Conservation (phyloP, 768 basidiomycete genomes). For the Leccinum truebloodii region DNA sequence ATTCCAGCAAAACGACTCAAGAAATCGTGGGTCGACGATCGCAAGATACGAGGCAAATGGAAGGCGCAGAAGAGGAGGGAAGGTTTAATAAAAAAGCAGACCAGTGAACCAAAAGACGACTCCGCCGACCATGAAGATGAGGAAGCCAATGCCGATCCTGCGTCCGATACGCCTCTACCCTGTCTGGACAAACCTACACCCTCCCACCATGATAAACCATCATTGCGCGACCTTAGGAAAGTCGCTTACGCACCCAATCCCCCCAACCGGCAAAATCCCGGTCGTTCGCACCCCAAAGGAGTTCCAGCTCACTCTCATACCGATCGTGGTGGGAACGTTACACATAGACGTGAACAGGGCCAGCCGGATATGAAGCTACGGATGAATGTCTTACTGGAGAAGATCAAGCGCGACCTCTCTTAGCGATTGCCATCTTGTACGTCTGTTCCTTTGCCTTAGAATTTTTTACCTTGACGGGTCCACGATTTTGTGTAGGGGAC, state of each 20-base stretch:
- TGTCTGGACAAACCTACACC: conserved; percentile 7
- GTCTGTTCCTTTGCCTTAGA: conserved; percentile 1
- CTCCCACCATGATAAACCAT: conserved; percentile 18
- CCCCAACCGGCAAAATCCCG: conserved; percentile 58
- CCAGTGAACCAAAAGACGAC: conserved; percentile 3
- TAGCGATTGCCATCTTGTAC: conserved; percentile 25
- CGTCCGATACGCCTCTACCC: conserved; percentile 1
- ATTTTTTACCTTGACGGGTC: conserved; percentile 1
- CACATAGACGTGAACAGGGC: conserved; percentile 32
- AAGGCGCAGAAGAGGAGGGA: conserved; percentile 64
- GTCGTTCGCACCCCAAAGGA: conserved; percentile 37
- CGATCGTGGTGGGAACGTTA: conserved; percentile 33
- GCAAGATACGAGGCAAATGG: conserved; percentile 80
- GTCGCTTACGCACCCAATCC: conserved; percentile 62
- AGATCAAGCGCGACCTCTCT: conserved; percentile 66
- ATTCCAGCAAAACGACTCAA: conserved; percentile 76
- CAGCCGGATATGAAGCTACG: conserved; percentile 83
- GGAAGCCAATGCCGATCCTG: background rate
- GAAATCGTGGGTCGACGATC: conserved; percentile 73
- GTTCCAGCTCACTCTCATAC: conserved; percentile 10
- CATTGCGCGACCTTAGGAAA: conserved; percentile 60
- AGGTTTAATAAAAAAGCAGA: conserved; percentile 28
- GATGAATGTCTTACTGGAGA: conserved; percentile 85
- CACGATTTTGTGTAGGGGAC: background rate
- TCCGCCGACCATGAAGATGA: conserved; percentile 1